These are phyloP conservation scores for Crithidia bombi DNA, from an alignment of 208 protist species.

Conservation along the genomic window DNA sequence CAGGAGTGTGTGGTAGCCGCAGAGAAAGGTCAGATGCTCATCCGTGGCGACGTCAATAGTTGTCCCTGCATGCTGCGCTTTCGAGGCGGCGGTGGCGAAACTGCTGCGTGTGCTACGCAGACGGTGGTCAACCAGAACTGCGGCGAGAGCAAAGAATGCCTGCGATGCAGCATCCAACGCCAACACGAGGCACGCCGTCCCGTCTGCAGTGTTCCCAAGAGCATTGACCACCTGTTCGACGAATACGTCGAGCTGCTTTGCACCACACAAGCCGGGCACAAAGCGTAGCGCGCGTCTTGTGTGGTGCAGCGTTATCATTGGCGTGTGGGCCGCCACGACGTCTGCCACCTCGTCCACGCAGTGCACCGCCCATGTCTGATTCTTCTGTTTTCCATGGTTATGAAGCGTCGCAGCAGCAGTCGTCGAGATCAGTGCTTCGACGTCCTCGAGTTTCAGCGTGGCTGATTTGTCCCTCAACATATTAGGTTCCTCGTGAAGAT, in stretches of 20 bases:
- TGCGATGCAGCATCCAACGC: slow-evolving; percentile 19
- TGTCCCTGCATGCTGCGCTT: neutral
- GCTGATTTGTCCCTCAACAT: neutral
- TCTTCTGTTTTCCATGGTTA: neutral
- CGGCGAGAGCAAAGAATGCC: slow-evolving; percentile 31
- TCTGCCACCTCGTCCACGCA: slow-evolving; percentile 21
- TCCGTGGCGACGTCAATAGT: neutral
- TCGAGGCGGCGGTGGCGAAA: neutral
- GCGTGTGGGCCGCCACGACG: slow-evolving; percentile 5
- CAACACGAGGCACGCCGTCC: slow-evolving; percentile 17
- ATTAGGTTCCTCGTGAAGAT: neutral
- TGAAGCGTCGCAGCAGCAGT: neutral
- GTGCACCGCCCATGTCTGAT: neutral
- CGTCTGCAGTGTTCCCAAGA: neutral
- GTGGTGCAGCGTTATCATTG: slow-evolving; percentile 5
- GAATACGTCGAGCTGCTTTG: slow-evolving; percentile 16
- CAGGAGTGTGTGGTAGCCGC: slow-evolving; percentile 16
- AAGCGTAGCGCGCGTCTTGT: slow-evolving; percentile 13
- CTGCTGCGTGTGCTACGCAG: slow-evolving; percentile 9
- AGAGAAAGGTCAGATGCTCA: slow-evolving; percentile 16
- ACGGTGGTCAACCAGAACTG: slow-evolving; percentile 22
- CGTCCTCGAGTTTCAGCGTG: neutral
- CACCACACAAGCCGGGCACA: slow-evolving; percentile 3
- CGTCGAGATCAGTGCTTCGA: neutral
- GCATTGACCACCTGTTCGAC: slow-evolving; percentile 6